phyloP scores from a whole-genome alignment of 768 basidiomycete genomes.

The Xanthoconium purpureum region DNA sequence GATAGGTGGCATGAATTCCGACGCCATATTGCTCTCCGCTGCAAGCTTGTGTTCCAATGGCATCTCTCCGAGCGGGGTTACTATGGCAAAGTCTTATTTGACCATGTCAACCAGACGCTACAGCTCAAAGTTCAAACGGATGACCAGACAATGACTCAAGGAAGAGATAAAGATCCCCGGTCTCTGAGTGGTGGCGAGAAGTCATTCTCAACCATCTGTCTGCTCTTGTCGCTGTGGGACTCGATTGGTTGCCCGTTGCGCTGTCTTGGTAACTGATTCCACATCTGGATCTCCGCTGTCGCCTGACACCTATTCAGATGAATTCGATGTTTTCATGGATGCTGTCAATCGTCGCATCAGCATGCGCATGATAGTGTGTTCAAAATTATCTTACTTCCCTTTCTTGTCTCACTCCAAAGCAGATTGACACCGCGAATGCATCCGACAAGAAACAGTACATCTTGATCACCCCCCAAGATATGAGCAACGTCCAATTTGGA shows the following conservation, averaged over 20 bases:
- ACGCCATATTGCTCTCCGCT: conserved; percentile 81
- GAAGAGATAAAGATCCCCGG: conserved; percentile 77
- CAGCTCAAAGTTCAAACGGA: conserved; percentile 82
- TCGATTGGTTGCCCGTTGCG: conserved; percentile 91
- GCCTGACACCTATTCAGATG: conserved; percentile 51
- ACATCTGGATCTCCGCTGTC: neutral
- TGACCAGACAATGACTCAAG: conserved; percentile 65
- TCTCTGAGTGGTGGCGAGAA: conserved; percentile 93
- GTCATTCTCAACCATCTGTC: conserved; percentile 92
- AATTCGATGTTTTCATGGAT: conserved; percentile 99
- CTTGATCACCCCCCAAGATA: conserved; percentile 93
- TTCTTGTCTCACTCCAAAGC: conserved; percentile 7
- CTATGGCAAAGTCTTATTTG: conserved; percentile 84
- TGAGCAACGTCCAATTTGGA: conserved; percentile 71
- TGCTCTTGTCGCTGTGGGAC: conserved; percentile 95
- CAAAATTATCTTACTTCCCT: neutral
- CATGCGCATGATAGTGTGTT: conserved; percentile 89
- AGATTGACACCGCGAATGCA: conserved; percentile 88
- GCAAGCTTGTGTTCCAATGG: conserved; percentile 77
- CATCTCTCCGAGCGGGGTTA: conserved; percentile 86
- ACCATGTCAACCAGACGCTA: conserved; percentile 65
- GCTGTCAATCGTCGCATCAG: conserved; percentile 87
- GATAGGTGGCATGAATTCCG: conserved; percentile 85
- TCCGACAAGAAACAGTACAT: conserved; percentile 91
- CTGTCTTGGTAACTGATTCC: conserved; percentile 64